Percentiles rank a stretch among this genome's conserved stretches.
Conservation (phyloP, 1,284 basidiomycete genomes). For the Ganoderma boninense region DNA sequence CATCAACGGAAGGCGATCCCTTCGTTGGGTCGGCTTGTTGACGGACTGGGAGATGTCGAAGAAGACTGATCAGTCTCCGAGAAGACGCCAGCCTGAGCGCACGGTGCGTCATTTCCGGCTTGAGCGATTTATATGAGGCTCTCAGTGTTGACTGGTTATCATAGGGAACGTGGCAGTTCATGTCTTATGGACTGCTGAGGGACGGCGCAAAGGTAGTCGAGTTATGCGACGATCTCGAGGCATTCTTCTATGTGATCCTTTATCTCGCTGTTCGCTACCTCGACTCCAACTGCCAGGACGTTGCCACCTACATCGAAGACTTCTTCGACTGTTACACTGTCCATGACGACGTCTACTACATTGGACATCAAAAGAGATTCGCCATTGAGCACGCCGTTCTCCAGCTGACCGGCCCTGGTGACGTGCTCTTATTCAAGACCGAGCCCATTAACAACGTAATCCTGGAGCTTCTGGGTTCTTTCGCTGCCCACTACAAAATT, state of each 20-base stretch:
- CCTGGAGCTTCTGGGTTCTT: background rate
- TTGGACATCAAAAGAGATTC: background rate
- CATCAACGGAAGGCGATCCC: background rate
- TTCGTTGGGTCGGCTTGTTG: constrained; percentile 11
- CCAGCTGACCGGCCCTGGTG: background rate
- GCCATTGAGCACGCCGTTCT: background rate
- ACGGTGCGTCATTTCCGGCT: background rate
- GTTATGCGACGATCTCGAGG: constrained; percentile 11
- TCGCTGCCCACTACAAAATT: background rate
- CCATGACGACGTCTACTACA: background rate
- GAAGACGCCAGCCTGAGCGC: background rate
- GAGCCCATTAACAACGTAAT: background rate
- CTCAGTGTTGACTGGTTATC: background rate
- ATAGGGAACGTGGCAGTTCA: constrained; percentile 15
- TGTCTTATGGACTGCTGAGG: background rate
- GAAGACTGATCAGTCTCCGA: too few relatives aligned
- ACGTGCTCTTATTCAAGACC: background rate
- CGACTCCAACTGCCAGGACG: background rate
- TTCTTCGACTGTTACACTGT: background rate
- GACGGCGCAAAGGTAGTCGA: background rate
- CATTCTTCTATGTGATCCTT: constrained; percentile 14
- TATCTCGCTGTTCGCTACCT: background rate
- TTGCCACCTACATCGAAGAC: background rate
- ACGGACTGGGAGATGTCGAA: constrained; percentile 25
- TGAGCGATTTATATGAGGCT: background rate